phyloP scores from a whole-genome alignment of 192 early-diverging fungal species.

The Phlyctochytrium planicorne region DNA sequence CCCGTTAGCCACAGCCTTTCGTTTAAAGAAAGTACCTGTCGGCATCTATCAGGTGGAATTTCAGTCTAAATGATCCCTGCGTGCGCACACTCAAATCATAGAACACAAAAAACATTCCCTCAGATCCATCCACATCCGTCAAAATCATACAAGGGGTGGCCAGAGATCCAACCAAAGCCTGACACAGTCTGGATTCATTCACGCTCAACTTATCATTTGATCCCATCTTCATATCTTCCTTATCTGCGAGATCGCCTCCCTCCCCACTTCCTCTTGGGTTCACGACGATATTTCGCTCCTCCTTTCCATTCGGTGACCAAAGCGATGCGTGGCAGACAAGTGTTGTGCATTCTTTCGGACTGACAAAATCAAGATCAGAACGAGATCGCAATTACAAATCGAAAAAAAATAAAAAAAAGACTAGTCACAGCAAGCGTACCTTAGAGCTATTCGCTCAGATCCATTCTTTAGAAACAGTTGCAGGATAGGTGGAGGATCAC shows the following conservation, averaged over 20 bases:
- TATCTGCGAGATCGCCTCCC: background rate
- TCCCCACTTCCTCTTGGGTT: conserved; percentile 24
- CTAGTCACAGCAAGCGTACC: background rate
- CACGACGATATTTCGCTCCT: conserved; percentile 31
- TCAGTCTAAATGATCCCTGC: conserved; percentile 33
- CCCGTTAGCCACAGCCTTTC: background rate
- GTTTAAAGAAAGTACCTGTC: conserved; percentile 3
- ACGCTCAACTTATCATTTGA: background rate
- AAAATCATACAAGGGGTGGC: conserved; percentile 32
- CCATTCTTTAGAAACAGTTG: conserved; percentile 23
- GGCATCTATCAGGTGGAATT: conserved; percentile 37
- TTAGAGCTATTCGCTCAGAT: conserved; percentile 4
- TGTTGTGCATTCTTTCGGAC: conserved; percentile 5
- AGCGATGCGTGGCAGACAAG: conserved; percentile 39
- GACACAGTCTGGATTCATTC: conserved; percentile 12
- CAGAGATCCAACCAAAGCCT: conserved; percentile 35
- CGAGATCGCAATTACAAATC: background rate
- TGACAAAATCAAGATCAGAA: background rate
- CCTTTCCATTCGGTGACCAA: conserved; percentile 21
- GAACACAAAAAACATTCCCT: conserved; percentile 44
- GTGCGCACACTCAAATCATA: conserved; percentile 38
- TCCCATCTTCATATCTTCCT: background rate
- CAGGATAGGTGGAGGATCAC: conserved; percentile 39
- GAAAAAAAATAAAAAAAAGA: background rate
- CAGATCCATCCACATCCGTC: conserved; percentile 22